These are phyloP conservation scores for Xylaria sp. DNA, from an alignment of 2,329 filamentous ascomycete genomes.

Conservation along the genomic window DNA sequence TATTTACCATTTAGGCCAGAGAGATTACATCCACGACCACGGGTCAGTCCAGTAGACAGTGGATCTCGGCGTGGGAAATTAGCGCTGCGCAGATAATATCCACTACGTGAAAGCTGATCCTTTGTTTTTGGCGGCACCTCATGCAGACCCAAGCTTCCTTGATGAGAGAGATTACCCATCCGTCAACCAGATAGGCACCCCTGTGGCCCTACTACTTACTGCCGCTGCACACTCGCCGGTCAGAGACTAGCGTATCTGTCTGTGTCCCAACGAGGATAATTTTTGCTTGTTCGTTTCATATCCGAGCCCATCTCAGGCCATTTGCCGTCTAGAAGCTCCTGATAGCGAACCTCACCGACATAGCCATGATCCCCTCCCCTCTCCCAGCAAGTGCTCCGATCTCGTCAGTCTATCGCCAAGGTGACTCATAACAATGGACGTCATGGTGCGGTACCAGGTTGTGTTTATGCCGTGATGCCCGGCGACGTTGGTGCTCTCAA, in stretches of 20 bases:
- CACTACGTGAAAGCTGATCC: conserved; percentile 19
- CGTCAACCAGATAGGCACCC: conserved; percentile 14
- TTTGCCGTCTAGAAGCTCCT: background rate
- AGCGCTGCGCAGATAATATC: conserved; percentile 25
- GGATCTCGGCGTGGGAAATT: conserved; percentile 32
- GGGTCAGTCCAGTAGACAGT: conserved; percentile 41
- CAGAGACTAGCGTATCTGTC: conserved; percentile 7
- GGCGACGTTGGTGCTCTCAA: conserved; percentile 33
- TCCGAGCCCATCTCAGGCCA: background rate
- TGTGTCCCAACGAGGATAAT: conserved; percentile 10
- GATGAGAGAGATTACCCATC: conserved; percentile 22
- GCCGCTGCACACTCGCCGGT: conserved; percentile 16
- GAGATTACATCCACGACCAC: conserved; percentile 45
- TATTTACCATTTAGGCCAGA: conserved; percentile 18
- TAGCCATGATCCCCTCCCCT: conserved; percentile 3
- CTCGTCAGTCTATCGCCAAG: conserved; percentile 25
- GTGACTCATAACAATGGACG: conserved; percentile 38
- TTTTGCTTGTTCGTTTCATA: conserved; percentile 17
- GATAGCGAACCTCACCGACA: conserved; percentile 1
- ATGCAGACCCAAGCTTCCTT: conserved; percentile 21
- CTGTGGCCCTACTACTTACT: conserved; percentile 13
- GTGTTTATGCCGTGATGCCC: conserved; percentile 41
- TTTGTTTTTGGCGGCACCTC: conserved; percentile 18
- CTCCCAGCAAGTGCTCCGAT: conserved; percentile 20
- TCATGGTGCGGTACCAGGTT: conserved; percentile 31